Evolutionary conservation across 371 early-diverging fungal species (phyloP), one percentile per base, ranked within the genome.

Genomic region (Catenaria anguillulae): DNA sequence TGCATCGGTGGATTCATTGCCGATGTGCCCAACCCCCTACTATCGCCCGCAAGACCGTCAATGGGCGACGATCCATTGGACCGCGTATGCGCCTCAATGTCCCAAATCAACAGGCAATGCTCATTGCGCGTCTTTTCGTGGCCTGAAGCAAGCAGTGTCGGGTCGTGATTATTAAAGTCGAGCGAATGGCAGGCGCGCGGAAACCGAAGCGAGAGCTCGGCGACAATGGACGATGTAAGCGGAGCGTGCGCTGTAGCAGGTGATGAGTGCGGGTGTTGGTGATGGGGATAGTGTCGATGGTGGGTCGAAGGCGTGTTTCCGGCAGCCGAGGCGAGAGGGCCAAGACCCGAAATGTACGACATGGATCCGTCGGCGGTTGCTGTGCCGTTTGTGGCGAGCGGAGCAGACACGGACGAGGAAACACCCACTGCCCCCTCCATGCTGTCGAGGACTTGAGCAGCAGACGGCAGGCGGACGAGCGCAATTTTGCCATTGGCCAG

Each of bases 111-210:
- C 29, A 50, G 50, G 29, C 50, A 5, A 21, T 76, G 76, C 62
- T 87, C 87, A 62, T 82, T 84, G 45, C 86, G 75, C 10, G 82
- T 83, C 70, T 86, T 88, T 48, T 88, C 89, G 6, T 85, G 65
- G 10, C 88, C 88, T 8, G 80, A 78, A 2, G 84, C 83, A 36
- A 89, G 67, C 24, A 83, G 66, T 29, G 78, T 70, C 2, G 84
- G 79, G 34, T 81, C 77, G 3, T 74, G 73, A 34, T 80, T 75
- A 33, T 79, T 82, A 66, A 87, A 88, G 0, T 83, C 75, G 0
- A 87, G 85, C 29, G 82, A 82, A 67, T 84, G 85, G 67, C 87
- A 88, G 0, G 85, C 77, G 56, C 86, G 75, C 8, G 84, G 75
- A 66, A 82, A 74, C 33, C 77, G 77, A 8, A 29, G 50, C 13